A percentile compares a stretch with the other conserved stretches of the same genome.
Evolutionary conservation across 495 filamentous ascomycete genomes (phyloP).

Genomic region (Opeltia flavorubescens): DNA sequence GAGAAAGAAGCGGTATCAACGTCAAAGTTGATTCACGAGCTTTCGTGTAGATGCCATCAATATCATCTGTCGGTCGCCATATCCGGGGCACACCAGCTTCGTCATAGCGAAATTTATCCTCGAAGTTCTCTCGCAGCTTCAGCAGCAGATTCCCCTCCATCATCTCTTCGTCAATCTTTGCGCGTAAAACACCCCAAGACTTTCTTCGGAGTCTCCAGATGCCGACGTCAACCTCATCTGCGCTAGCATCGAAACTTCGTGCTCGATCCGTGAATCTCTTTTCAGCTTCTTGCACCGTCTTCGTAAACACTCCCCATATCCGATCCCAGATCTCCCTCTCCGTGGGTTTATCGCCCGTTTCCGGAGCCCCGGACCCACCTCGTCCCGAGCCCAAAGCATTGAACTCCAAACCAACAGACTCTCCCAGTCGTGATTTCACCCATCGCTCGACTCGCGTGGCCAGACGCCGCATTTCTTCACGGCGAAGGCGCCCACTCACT

Average conservation of each 20-base stretch:
- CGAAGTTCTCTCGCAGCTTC: slow-evolving; percentile 95
- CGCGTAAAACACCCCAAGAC: slow-evolving; percentile 79
- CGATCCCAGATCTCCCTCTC: slow-evolving; percentile 94
- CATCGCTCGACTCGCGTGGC: slow-evolving; percentile 83
- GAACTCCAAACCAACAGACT: slow-evolving; percentile 85
- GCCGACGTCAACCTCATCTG: slow-evolving; percentile 85
- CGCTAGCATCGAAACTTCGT: slow-evolving; percentile 79
- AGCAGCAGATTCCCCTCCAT: slow-evolving; percentile 92
- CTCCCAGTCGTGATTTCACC: slow-evolving; percentile 74
- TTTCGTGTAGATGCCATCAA: slow-evolving; percentile 83
- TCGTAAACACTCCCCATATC: slow-evolving; percentile 75
- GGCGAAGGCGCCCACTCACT: slow-evolving; percentile 64
- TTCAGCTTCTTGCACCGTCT: slow-evolving; percentile 78
- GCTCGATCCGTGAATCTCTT: slow-evolving; percentile 73
- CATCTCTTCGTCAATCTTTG: slow-evolving; percentile 93
- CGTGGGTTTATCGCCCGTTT: slow-evolving; percentile 54
- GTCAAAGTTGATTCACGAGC: slow-evolving; percentile 82
- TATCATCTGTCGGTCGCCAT: slow-evolving; percentile 94
- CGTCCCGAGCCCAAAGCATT: slow-evolving; percentile 82
- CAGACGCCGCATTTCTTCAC: slow-evolving; percentile 89
- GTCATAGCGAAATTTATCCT: slow-evolving; percentile 98
- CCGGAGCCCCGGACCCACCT: slow-evolving; percentile 65
- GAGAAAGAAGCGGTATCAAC: slow-evolving; percentile 75
- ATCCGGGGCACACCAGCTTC: slow-evolving; percentile 88
- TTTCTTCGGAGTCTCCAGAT: slow-evolving; percentile 85